These are phyloP conservation scores for Termitomyces sp. DNA, from an alignment of 768 basidiomycete genomes.

Conservation along the genomic window DNA sequence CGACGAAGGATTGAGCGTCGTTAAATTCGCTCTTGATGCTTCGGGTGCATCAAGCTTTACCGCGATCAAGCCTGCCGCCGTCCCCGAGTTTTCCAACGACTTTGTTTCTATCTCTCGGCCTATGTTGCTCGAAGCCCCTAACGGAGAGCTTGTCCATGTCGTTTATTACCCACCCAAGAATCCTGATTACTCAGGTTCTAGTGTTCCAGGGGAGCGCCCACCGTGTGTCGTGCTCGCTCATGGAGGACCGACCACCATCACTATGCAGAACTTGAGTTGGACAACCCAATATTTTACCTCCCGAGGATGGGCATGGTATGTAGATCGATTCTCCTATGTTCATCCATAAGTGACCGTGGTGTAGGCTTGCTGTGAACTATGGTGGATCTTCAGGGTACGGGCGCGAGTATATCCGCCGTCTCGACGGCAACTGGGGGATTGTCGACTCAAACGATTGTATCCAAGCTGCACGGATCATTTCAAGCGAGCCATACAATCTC, in stretches of 20 bases:
- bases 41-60: conserved; percentile 17
- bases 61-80: conserved; percentile 15
- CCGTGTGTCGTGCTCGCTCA: conserved; percentile 66
- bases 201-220: conserved; percentile 50
- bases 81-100: conserved; percentile 22
- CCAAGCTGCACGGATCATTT: conserved; percentile 48
- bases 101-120: conserved; percentile 48
- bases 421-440: conserved; percentile 68
- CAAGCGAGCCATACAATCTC: conserved; percentile 41
- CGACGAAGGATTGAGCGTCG: conserved; percentile 32
- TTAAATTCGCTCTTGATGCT: conserved; percentile 30
- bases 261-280: conserved; percentile 47
- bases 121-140: conserved; percentile 35
- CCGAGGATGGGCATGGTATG: conserved; percentile 70
- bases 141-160: conserved; percentile 48
- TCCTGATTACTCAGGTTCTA: conserved; percentile 50
- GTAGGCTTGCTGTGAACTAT: conserved; percentile 73
- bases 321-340: not conserved
- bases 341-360: conserved; percentile 9
- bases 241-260: conserved; percentile 64
- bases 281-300: conserved; percentile 64
- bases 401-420: conserved; percentile 58
- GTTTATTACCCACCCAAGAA: conserved; percentile 69
- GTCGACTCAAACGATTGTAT: conserved; percentile 70
- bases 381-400: conserved; percentile 77